Base-by-base conservation (phyloP, 345 rosid genomes). In the Litchi chinensis region DNA sequence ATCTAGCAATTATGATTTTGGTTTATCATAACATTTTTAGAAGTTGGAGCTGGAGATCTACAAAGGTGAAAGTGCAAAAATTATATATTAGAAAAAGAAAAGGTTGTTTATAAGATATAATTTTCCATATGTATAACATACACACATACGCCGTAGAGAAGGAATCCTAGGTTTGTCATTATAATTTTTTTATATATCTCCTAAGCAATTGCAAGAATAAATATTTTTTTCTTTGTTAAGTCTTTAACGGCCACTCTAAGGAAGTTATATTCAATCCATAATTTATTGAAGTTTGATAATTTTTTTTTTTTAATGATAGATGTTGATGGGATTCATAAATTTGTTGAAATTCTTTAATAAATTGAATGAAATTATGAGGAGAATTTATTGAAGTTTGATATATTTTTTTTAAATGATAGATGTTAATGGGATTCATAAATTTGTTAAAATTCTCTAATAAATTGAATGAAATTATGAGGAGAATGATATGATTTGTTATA, bases 81-180 rank as follows among this genome's bases (percentile, higher is more conserved):
- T 4, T 50, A 32, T 32, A 32, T 32, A 32, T 32, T 32, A 32
- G 4, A 32, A 16, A 52, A 52, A 50, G 63, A 75, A 67, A 81
- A 68, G 46, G 46, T 24, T 72, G 72, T 71, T 16, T n/a, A 52
- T 54, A 26, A 39, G 21, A 10, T 64, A 76, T 75, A 63, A 32
- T 32, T 32, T 32, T 32, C 37, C 37, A 32, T 32, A 65, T 40
- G 28, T 8, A 6, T 8, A n/a, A 50, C 56, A 44, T 13, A 32
- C 28, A 71, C 19, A n/a, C 24, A 68, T 48, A 40, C 52, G 41
- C 71, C 69, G 18, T 32, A 28, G 9, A 44, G 77, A 67, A 59
- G 66, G 81, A 73, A 81, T 77, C 80, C 80, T 77, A 77, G 84
- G 78, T 73, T 67, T 19, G 7, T 60, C 65, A 16, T 46, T 46